Percentiles rank a stretch among this genome's conserved stretches.
Conservation (phyloP, 306 rosid species). For the Alnus rubra region DNA sequence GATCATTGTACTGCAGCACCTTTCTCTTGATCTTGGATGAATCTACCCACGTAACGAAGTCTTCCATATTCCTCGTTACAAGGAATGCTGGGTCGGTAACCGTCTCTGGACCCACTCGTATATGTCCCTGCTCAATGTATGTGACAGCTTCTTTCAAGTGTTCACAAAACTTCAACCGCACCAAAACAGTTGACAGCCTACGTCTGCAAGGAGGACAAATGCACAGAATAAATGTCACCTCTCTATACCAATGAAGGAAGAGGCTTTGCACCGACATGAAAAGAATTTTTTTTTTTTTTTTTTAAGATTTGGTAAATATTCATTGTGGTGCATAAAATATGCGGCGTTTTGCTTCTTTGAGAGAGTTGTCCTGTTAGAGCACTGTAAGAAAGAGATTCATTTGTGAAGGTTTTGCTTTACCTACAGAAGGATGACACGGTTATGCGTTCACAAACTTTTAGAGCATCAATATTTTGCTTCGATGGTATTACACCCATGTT, state of each 20-base stretch:
- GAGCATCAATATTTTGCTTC: slow-evolving; percentile 58
- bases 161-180: slow-evolving; percentile 73
- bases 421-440: slow-evolving; percentile 87
- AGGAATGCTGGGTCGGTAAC: slow-evolving; percentile 86
- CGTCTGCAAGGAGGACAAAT: slow-evolving; percentile 49
- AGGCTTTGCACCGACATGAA: background rate
- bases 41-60: slow-evolving; percentile 88
- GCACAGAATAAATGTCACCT: background rate
- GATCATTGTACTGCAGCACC: slow-evolving; percentile 78
- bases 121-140: slow-evolving; percentile 86
- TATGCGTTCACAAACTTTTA: slow-evolving; percentile 60
- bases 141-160: slow-evolving; percentile 87
- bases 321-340: background rate
- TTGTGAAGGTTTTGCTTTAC: slow-evolving; percentile 34
- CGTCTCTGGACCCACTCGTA: slow-evolving; percentile 83
- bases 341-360: background rate
- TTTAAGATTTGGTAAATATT: no score
- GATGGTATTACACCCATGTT: slow-evolving; percentile 87
- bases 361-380: background rate
- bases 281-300: no score
- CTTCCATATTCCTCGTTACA: slow-evolving; percentile 92
- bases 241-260: background rate
- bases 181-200: slow-evolving; percentile 75
- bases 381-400: background rate
- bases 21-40: slow-evolving; percentile 88